Percentiles rank a stretch among this genome's conserved stretches.
Conservation (phyloP, 2,329 filamentous ascomycete genomes). For the Aspergillus novoparasiticus region DNA sequence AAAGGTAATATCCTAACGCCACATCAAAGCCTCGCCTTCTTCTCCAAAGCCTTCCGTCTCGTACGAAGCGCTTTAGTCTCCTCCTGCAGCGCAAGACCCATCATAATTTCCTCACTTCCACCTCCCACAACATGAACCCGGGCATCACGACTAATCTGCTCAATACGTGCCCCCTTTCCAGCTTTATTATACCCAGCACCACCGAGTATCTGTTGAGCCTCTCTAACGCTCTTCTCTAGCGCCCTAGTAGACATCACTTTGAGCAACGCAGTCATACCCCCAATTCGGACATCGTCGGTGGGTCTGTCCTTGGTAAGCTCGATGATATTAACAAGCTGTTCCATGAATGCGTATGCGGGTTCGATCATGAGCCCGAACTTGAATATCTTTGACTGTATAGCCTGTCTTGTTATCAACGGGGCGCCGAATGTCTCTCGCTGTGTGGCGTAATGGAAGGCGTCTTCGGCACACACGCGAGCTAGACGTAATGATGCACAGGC, state of each 20-base stretch:
- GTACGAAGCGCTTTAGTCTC: slow-evolving; percentile 34
- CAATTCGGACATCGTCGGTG: slow-evolving; percentile 46
- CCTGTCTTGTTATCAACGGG: slow-evolving; percentile 59
- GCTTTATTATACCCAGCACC: slow-evolving; percentile 55
- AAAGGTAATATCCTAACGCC: not conserved
- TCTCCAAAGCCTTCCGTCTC: slow-evolving; percentile 30
- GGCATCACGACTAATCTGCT: slow-evolving; percentile 57
- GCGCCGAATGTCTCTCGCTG: slow-evolving; percentile 67
- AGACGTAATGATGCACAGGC: slow-evolving; percentile 65
- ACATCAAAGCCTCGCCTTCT: slow-evolving; percentile 26
- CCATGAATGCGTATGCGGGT: slow-evolving; percentile 62
- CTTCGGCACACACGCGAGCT: slow-evolving; percentile 60
- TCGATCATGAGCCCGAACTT: slow-evolving; percentile 63
- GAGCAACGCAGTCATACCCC: slow-evolving; percentile 54
- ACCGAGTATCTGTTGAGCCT: slow-evolving; percentile 59
- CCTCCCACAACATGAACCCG: slow-evolving; percentile 49
- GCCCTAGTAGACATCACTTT: slow-evolving; percentile 57
- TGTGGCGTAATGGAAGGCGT: slow-evolving; percentile 65
- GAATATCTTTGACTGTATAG: slow-evolving; percentile 63
- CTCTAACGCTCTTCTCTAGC: slow-evolving; percentile 56
- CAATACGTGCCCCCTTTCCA: slow-evolving; percentile 54
- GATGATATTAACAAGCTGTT: slow-evolving; percentile 62
- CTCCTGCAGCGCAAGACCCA: slow-evolving; percentile 36
- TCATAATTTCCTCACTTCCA: slow-evolving; percentile 45
- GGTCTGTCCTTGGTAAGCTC: slow-evolving; percentile 46